Conservation (phyloP, 2,329 filamentous ascomycete genomes). For the Pseudogymnoascus sp. region DNA sequence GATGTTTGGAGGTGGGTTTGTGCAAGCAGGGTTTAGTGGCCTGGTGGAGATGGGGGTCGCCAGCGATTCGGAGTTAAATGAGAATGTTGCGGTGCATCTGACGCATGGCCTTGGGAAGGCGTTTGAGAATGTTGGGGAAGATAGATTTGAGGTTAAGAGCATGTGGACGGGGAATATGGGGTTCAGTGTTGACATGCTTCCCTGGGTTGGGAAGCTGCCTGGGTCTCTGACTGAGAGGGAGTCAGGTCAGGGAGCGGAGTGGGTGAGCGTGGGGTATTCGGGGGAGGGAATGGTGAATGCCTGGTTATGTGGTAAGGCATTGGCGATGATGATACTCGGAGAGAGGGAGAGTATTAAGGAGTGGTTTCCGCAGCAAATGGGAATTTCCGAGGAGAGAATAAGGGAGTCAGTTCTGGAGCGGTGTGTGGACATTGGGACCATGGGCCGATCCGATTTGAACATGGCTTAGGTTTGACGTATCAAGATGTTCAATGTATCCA, state of each 20-base stretch:
- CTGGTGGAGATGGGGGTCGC: constrained; percentile 40
- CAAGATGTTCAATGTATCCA: no score
- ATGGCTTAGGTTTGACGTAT: no score
- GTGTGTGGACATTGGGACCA: background rate
- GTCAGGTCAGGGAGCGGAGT: constrained; percentile 30
- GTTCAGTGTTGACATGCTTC: constrained; percentile 41
- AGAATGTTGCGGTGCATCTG: constrained; percentile 33
- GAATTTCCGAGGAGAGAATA: background rate
- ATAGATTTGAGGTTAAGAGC: constrained; percentile 27
- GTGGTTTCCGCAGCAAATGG: background rate
- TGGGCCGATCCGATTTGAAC: background rate
- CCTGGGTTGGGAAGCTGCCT: constrained; percentile 43
- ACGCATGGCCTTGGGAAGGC: constrained; percentile 37
- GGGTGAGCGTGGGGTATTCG: constrained; percentile 45
- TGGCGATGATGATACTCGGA: constrained; percentile 40
- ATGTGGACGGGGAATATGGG: constrained; percentile 46
- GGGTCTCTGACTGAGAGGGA: constrained; percentile 24
- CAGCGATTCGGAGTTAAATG: constrained; percentile 38
- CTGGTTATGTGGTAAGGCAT: constrained; percentile 43
- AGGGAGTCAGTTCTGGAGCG: background rate
- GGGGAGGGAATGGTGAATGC: constrained; percentile 49
- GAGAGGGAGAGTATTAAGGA: constrained; percentile 17
- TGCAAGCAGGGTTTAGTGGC: constrained; percentile 35
- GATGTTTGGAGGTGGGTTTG: constrained; percentile 49
- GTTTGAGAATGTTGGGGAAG: constrained; percentile 27